Evolutionary conservation across 2,329 filamentous ascomycete genomes (phyloP).

Genomic region (Microcyclospora pomicola): DNA sequence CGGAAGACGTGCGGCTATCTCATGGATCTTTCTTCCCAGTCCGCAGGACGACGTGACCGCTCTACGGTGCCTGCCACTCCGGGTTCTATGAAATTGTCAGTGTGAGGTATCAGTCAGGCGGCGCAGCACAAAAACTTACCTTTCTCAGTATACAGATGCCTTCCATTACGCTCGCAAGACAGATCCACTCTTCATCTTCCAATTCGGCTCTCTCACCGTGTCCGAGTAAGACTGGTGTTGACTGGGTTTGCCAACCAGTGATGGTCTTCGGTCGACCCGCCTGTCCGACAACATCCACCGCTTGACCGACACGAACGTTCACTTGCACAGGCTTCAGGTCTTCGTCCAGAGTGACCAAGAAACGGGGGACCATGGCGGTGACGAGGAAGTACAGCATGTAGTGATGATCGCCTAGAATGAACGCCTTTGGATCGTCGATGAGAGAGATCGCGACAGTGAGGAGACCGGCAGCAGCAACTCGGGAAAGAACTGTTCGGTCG

Average conservation of each 20-base stretch:
- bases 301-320: conserved; percentile 93
- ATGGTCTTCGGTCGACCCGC: conserved; percentile 97
- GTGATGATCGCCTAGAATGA: conserved; percentile 57
- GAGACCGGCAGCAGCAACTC: conserved; percentile 77
- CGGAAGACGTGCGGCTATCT: too few species aligned
- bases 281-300: conserved; percentile 94
- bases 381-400: conserved; percentile 97
- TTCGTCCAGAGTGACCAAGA: conserved; percentile 92
- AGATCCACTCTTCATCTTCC: conserved; percentile 94
- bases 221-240: conserved; percentile 89
- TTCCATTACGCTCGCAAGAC: conserved; percentile 79
- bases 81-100: conserved; percentile 14
- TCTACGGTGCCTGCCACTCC: conserved; percentile 18
- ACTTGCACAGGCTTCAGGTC: conserved; percentile 85
- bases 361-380: conserved; percentile 90
- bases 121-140: conserved; percentile 41
- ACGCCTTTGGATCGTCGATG: conserved; percentile 80
- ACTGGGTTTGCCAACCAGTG: conserved; percentile 98
- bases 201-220: conserved; percentile 92
- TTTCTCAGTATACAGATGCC: conserved; percentile 93
- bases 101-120: background rate
- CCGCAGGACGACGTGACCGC: too few species aligned
- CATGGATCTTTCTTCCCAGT: too few species aligned
- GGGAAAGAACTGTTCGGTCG: conserved; percentile 86
- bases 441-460: conserved; percentile 82